Conservation (phyloP, 768 basidiomycete genomes). For the Pleurotus djamor region DNA sequence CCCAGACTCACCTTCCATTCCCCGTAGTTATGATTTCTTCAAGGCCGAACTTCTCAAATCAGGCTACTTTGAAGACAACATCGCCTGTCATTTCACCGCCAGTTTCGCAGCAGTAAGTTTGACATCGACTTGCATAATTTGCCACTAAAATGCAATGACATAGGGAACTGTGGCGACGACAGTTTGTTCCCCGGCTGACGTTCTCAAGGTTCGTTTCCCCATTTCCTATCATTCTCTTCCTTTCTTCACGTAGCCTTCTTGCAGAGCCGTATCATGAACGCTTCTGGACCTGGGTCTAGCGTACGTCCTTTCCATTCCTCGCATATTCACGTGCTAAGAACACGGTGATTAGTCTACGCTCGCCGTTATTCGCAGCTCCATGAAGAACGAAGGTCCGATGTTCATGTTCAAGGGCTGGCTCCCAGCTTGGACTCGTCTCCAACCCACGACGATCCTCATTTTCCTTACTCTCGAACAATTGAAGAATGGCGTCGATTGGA, state of each 20-base stretch:
- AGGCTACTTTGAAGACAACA: conserved; percentile 76
- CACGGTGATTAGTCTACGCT: conserved; percentile 57
- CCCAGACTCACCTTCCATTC: not conserved
- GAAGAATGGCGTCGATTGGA: conserved; percentile 68
- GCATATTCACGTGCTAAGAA: not conserved
- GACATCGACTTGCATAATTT: not conserved
- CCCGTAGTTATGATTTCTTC: conserved; percentile 82
- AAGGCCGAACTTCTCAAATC: conserved; percentile 79
- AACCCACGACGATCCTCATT: conserved; percentile 87
- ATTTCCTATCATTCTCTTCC: not conserved
- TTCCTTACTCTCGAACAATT: conserved; percentile 84
- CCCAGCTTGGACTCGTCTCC: conserved; percentile 82
- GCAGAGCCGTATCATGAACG: conserved; percentile 86
- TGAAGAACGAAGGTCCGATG: conserved; percentile 75
- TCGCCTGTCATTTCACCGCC: conserved; percentile 79
- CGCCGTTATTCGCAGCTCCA: conserved; percentile 62
- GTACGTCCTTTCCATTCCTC: conserved; percentile 34
- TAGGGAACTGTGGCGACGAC: conserved; percentile 89
- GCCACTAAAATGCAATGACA: not conserved
- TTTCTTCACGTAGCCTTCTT: not conserved
- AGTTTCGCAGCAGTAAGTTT: conserved; percentile 73
- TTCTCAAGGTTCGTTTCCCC: conserved; percentile 57
- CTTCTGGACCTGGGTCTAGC: conserved; percentile 75
- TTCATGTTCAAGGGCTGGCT: conserved; percentile 96
- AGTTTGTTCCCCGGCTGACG: conserved; percentile 86